Base-by-base conservation (phyloP, 108 stramenopile genomes). In the Skeletonema menzelii region DNA sequence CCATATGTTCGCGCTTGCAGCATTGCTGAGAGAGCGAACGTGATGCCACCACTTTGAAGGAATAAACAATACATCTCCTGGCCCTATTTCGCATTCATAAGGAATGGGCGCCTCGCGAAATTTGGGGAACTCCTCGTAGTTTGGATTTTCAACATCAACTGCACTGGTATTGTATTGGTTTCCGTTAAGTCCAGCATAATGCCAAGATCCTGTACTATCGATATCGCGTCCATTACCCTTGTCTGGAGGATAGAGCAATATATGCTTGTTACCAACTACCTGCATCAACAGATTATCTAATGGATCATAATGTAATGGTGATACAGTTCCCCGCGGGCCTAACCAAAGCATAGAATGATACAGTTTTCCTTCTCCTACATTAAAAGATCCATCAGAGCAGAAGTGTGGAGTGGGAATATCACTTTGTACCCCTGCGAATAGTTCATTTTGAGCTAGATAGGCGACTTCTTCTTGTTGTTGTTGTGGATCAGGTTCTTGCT, bases 371-470 rank as follows among this genome's bases (percentile, higher is more conserved):
- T 88, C 75, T 59, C 90, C 93, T 27, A 91, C 38, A 35, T 65
- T 24, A 40, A 72, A 65, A 4, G 59, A 37, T 1, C 46, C 37
- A 47, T 83, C 76, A 26, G 61, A 56, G 59, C 88, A 89, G 63
- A 91, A 80, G 11, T 56, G 40, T 14, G 93, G 93, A 58, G 88
- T 67, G 2, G 60, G 38, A 38, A 91, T 69, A 70, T 91, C 90
- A 46, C 74, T n/a, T 32, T 72, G 49, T 22, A 93, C 62, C 24
- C 46, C 58, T 30, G 31, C 22, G 32, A 79, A 77, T 4, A 94
- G 55, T 59, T 91, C 92, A 73, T 91, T 91, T 69, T 94, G 92
- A 6, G 92, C 92, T 63, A 94, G 82, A 65, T 94, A 94, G 1
- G 88, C 80, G 5, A 91, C 61, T 53, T 93, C 84, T 11, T 80